phyloP scores from a whole-genome alignment of 2,329 filamentous ascomycete genomes.

The Penicillium sp. region DNA sequence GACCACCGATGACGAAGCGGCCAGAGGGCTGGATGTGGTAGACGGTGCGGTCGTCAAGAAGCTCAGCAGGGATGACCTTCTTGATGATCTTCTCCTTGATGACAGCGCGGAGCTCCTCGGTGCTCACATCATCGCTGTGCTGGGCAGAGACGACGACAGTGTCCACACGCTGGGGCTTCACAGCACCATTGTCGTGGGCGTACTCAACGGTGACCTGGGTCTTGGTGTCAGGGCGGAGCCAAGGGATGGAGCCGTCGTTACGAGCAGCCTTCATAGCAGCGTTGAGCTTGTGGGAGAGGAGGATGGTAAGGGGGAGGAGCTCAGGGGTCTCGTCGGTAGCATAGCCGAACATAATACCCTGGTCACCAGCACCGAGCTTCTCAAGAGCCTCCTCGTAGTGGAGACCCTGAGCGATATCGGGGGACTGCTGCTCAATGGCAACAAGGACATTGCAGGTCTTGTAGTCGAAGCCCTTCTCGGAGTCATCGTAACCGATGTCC shows the following conservation, averaged over 20 bases:
- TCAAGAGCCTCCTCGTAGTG: conserved; percentile 98
- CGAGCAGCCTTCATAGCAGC: conserved; percentile 89
- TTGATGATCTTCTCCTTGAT: conserved; percentile 98
- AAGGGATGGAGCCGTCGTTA: conserved; percentile 83
- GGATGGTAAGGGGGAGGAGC: conserved; percentile 90
- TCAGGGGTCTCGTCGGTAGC: conserved; percentile 99
- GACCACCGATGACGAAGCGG: conserved; percentile 98
- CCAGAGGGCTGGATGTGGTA: conserved; percentile 99
- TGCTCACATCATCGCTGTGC: conserved; percentile 85
- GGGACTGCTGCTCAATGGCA: conserved; percentile 98
- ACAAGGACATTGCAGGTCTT: conserved; percentile 99
- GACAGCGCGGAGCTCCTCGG: conserved; percentile 90
- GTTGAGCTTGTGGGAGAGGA: conserved; percentile 97
- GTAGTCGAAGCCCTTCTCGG: conserved; percentile 98
- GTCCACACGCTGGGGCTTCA: conserved; percentile 90
- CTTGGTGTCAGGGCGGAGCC: conserved; percentile 99
- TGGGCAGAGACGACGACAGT: conserved; percentile 97
- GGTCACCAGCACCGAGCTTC: conserved; percentile 97
- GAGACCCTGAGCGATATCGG: conserved; percentile 98
- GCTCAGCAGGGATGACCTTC: conserved; percentile 88
- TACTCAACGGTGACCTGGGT: conserved; percentile 99
- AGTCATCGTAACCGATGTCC: conserved; percentile 98
- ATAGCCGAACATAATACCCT: conserved; percentile 99
- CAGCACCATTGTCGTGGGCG: conserved; percentile 89
- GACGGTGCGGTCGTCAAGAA: conserved; percentile 89